A percentile compares a stretch with the other conserved stretches of the same genome.
These are phyloP conservation scores for Suillus occidentalis DNA, from an alignment of 768 basidiomycete genomes.

Conservation along the genomic window DNA sequence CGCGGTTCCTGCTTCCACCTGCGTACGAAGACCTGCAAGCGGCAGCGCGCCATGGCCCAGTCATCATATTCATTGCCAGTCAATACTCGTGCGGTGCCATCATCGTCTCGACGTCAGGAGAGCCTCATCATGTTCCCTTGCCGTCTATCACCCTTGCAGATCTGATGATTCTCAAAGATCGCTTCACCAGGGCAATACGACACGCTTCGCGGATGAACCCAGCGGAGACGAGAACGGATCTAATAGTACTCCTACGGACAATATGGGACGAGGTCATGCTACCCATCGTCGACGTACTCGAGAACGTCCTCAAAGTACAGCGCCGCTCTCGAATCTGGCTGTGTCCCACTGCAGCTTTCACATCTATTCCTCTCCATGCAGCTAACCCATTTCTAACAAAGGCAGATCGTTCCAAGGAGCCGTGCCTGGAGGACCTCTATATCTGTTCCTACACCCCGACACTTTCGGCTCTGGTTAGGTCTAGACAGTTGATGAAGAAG, in stretches of 20 bases:
- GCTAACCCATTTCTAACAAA: too few relatives aligned
- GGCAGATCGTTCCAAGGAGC: too few relatives aligned
- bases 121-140: background rate
- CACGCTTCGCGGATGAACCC: background rate
- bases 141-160: background rate
- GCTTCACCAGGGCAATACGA: background rate
- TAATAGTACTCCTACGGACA: background rate
- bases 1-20: conserved; percentile 11
- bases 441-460: too few relatives aligned
- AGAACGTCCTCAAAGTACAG: background rate
- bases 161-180: background rate
- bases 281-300: background rate
- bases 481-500: background rate
- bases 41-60: too few relatives aligned
- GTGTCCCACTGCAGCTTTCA: too few relatives aligned
- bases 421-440: too few relatives aligned
- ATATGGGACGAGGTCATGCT: background rate
- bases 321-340: too few relatives aligned
- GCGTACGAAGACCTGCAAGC: conserved; percentile 9
- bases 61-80: too few relatives aligned
- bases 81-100: too few relatives aligned
- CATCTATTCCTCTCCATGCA: too few relatives aligned
- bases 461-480: too few relatives aligned
- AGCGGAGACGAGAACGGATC: rapidly evolving
- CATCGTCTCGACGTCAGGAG: too few relatives aligned